phyloP scores from a whole-genome alignment of 345 rosid genomes.

The Syzygium jambos region DNA sequence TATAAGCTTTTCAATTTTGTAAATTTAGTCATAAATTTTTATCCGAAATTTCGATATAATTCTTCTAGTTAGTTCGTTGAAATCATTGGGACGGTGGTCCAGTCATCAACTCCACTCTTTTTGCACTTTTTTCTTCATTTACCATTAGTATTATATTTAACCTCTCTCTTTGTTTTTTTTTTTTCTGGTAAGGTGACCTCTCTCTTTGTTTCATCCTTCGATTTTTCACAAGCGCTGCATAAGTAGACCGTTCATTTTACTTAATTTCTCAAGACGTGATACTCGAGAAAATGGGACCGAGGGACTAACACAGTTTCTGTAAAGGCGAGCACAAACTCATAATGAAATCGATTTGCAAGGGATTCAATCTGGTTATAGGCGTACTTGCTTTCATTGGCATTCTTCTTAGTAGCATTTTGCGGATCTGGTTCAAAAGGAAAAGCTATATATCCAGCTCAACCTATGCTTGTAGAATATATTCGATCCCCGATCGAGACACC shows the following conservation, averaged over 20 bases:
- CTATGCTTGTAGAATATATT: neutral
- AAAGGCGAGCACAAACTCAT: neutral
- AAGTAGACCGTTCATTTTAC: neutral
- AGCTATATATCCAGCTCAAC: neutral
- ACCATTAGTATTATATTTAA: neutral
- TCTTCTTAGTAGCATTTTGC: neutral
- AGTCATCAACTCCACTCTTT: neutral
- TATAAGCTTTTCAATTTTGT: no score
- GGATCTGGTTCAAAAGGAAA: neutral
- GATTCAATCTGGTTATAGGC: neutral
- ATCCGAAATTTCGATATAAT: neutral
- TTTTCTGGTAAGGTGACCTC: neutral
- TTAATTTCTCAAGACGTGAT: neutral
- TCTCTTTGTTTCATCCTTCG: neutral
- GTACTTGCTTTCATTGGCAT: neutral
- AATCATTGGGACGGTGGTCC: fast-evolving
- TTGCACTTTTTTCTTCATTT: neutral
- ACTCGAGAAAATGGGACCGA: neutral
- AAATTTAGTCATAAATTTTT: neutral
- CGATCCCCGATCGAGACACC: neutral
- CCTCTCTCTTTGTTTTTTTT: neutral
- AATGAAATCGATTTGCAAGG: neutral
- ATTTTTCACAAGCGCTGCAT: neutral
- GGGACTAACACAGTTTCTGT: neutral
- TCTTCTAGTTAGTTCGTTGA: neutral